These are phyloP conservation scores for Fusarium hostae DNA, from an alignment of 2,329 filamentous ascomycete species.

Conservation along the genomic window DNA sequence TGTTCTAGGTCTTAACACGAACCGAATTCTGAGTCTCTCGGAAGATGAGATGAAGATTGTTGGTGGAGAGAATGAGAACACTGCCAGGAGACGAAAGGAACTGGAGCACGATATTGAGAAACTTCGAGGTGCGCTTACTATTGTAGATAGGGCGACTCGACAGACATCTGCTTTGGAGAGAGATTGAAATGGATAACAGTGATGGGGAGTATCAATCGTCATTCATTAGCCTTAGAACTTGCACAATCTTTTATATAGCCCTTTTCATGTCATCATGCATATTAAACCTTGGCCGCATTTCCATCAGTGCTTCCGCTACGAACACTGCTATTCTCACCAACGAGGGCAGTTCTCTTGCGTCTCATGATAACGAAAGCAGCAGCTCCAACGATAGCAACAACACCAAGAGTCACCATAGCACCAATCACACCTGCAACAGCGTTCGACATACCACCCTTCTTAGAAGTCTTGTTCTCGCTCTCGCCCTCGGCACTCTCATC, in stretches of 20 bases:
- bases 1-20: constrained; percentile 16
- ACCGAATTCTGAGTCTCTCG: constrained; percentile 14
- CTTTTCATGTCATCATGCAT: background rate
- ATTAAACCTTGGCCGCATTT: constrained; percentile 1
- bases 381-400: constrained; percentile 37
- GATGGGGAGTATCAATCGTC: background rate
- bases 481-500: background rate
- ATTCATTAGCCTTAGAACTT: background rate
- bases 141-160: constrained; percentile 34
- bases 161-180: constrained; percentile 13
- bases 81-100: constrained; percentile 21
- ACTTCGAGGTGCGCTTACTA: constrained; percentile 19
- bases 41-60: constrained; percentile 25
- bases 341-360: constrained; percentile 26
- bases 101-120: constrained; percentile 34
- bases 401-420: constrained; percentile 48
- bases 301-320: constrained; percentile 27
- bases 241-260: background rate
- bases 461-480: background rate
- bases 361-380: constrained; percentile 39
- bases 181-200: background rate
- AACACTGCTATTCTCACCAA: constrained; percentile 18
- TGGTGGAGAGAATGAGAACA: constrained; percentile 32
- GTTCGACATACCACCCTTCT: constrained; percentile 46
- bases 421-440: constrained; percentile 49